phyloP scores from a whole-genome alignment of 2,329 filamentous ascomycete genomes.

The Colletotrichum tamarilloi region DNA sequence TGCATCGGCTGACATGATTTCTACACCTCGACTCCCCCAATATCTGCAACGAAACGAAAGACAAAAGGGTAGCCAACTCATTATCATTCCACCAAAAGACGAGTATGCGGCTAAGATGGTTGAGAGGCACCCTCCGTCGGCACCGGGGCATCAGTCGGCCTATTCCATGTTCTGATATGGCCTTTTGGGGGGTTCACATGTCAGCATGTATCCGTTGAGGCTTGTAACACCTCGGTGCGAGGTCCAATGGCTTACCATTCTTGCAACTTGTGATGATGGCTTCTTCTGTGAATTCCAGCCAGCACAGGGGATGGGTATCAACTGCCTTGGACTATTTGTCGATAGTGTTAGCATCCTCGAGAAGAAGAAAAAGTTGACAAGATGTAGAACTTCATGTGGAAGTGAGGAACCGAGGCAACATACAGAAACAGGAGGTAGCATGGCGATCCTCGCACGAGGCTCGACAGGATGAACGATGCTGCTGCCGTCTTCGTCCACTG shows the following conservation, averaged over 20 bases:
- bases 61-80: neutral
- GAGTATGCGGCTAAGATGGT: neutral
- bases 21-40: conserved; percentile 2
- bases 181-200: conserved; percentile 49
- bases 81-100: neutral
- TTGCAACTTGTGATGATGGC: conserved; percentile 93
- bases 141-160: conserved; percentile 56
- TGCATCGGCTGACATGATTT: neutral
- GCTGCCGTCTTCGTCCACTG: conserved; percentile 63
- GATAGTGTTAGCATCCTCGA: conserved; percentile 24
- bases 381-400: no score
- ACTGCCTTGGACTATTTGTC: conserved; percentile 77
- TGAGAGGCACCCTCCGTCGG: conserved; percentile 32
- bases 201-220: neutral
- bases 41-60: conserved; percentile 11
- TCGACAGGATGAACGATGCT: conserved; percentile 83
- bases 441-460: conserved; percentile 83
- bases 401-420: conserved; percentile 42
- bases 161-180: conserved; percentile 80
- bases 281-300: conserved; percentile 93
- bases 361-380: no score
- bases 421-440: conserved; percentile 91
- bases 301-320: conserved; percentile 87
- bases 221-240: conserved; percentile 28
- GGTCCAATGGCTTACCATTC: conserved; percentile 73